Evolutionary conservation across 164 flowering plant genomes (phyloP), one percentile per base, ranked within the genome.

Genomic region (Warburgia ugandensis): DNA sequence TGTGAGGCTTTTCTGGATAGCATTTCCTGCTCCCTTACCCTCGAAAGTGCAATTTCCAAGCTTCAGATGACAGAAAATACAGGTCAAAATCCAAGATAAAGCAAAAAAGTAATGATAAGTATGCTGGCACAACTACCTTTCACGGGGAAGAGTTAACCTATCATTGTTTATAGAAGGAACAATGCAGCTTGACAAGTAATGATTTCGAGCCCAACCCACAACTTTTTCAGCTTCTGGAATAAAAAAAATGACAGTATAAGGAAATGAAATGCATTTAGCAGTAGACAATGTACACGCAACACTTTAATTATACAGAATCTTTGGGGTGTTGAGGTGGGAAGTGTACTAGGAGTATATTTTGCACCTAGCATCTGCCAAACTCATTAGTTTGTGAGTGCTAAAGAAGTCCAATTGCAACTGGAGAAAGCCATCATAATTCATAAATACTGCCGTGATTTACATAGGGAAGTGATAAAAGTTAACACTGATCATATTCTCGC

Each of bases 131-230:
- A 17, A 25, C 31, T 71, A 94, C 99, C 99, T 89, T 70, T 80
- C 79, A 41, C 70, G 78, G 37, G 99, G 95, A 29, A 94, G 29
- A 49, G 50, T 61, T 42, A 94, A 58, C 60, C 78, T 67, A 16
- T 77, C 95, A 53, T 79, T 81, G 60, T 77, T 86, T 29, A 86
- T 60, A 14, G 59, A 70, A 38, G 96, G 97, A 58, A 66, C 67
- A 41, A 56, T 23, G 45, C 94, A 86, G 17, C 78, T 56, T 7
- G 90, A 77, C 39, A 94, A 69, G 73, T 83, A 80, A 67, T 86
- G 83, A 73, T 81, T 94, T 67, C 73, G 86, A 20, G 99, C 95
- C 99, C 97, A 94, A 3, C 99, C 97, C 64, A 89, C 78, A 55
- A 94, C 74, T 62, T 83, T 90, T 69, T 94, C 95, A 55, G 99